Base-by-base conservation (phyloP, 2,329 filamentous ascomycete genomes). In the Paecilomyces sp. region DNA sequence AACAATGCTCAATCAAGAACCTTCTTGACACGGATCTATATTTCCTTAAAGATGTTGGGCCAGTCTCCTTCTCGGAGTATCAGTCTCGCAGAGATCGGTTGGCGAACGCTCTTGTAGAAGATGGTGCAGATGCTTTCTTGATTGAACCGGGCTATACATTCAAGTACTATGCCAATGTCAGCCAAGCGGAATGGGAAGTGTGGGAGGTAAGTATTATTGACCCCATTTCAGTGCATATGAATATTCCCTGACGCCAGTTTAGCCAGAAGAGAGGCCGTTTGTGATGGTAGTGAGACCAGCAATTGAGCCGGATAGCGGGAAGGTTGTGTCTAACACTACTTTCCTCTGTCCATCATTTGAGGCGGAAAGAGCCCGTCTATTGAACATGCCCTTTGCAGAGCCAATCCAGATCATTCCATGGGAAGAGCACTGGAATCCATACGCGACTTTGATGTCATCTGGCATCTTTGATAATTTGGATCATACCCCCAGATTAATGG, bases 381-480 rank as follows among this genome's bases (percentile, higher is more conserved):
- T 88, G 6, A 78, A 78, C 1, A 87, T 88, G 74, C 85, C 85
- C 0, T 79, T 79, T 0, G 77, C 78, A 4, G 71, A 78, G 1
- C 69, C 77, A 2, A 74, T 87, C 5, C 76, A 81, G 11, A 81
- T 86, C 47, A 76, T 88, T 13, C 75, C 78, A 0, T 88, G 85
- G 79, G 84, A 87, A 69, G 85, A 88, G 65, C 84, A 87, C 63
- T 87, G 84, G 85, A 79, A 87, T 67, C 85, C 84, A 1, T 88
- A 87, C 68, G 70, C 70, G 0, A 87, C 82, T 0, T 73, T 88
- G 18, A 71, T 77, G 12, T 62, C 77, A 25, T 81, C 79, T 0
- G 73, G 68, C 7, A 70, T 81, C 1, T 80, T 81, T 55, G 50
- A 60, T 11, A 63, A 15, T 4, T 57, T 58, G 0, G 58, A 62